Percentiles rank a stretch among this genome's conserved stretches.
Evolutionary conservation across 108 stramenopile genomes (phyloP).

Genomic region (Bacterosira constricta): DNA sequence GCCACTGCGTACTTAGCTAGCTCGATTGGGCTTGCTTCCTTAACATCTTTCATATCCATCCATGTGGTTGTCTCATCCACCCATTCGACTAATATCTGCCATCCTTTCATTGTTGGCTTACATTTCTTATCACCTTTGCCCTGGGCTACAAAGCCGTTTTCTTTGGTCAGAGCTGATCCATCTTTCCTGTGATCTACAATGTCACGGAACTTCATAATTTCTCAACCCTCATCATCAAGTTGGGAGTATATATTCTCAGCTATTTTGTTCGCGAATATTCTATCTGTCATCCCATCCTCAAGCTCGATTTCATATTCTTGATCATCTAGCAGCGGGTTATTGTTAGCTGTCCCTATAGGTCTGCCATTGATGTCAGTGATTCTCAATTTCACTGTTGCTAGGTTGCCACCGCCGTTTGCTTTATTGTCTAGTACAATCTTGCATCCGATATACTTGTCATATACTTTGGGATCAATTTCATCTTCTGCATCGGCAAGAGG

Average conservation of each 20-base stretch:
- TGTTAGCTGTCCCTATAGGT: slow-evolving; percentile 23
- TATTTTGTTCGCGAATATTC: slow-evolving; percentile 49
- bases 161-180: neutral
- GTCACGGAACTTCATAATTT: neutral
- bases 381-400: neutral
- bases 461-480: no score
- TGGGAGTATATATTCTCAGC: slow-evolving; percentile 50
- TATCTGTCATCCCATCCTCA: slow-evolving; percentile 35
- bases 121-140: neutral
- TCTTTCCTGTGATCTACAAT: neutral
- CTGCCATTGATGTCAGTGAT: neutral
- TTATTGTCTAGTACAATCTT: no score
- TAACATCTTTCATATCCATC: slow-evolving; percentile 26
- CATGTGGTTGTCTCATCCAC: slow-evolving; percentile 1
- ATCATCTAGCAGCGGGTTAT: slow-evolving; percentile 50
- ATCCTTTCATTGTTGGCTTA: neutral
- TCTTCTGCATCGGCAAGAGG: no score
- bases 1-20: slow-evolving; percentile 33
- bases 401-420: no score
- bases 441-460: no score
- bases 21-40: slow-evolving; percentile 34
- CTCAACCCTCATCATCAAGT: slow-evolving; percentile 43
- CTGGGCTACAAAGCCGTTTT: neutral
- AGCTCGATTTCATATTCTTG: slow-evolving; percentile 41
- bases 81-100: neutral